A percentile compares a stretch with the other conserved stretches of the same genome.
phyloP scores from a whole-genome alignment of 2,329 filamentous ascomycete genomes.

The Cyphellophora attinorum region DNA sequence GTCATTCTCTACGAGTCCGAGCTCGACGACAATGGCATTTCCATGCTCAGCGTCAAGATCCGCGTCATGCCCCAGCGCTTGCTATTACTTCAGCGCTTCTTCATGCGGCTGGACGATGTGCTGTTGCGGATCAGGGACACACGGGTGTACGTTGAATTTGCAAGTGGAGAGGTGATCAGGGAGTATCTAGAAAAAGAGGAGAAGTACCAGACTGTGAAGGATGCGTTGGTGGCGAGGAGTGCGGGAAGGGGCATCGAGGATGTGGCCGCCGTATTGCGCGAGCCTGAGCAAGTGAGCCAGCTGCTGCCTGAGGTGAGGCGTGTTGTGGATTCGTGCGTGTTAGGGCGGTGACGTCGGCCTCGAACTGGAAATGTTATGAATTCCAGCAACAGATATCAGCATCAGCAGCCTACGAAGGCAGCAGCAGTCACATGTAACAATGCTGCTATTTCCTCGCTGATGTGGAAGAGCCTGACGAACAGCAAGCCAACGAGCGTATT shows the following conservation, averaged over 20 bases:
- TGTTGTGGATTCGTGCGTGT: conserved; percentile 42
- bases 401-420: too few relatives aligned
- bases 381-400: too few relatives aligned
- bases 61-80: conserved; percentile 85
- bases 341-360: too few relatives aligned
- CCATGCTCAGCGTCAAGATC: conserved; percentile 80
- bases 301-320: conserved; percentile 63
- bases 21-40: conserved; percentile 93
- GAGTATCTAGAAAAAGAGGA: conserved; percentile 89
- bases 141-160: conserved; percentile 84
- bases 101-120: conserved; percentile 88
- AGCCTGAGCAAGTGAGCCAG: conserved; percentile 65
- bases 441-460: too few relatives aligned
- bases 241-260: conserved; percentile 66
- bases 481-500: too few relatives aligned
- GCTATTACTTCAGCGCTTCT: conserved; percentile 75
- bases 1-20: conserved; percentile 96
- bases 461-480: too few relatives aligned
- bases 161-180: conserved; percentile 64
- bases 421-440: too few relatives aligned
- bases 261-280: conserved; percentile 64
- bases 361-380: too few relatives aligned
- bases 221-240: conserved; percentile 50
- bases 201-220: conserved; percentile 64
- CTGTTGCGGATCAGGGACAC: conserved; percentile 82